A percentile compares a stretch with the other conserved stretches of the same genome.
Evolutionary conservation across 495 filamentous ascomycete genomes (phyloP).

Genomic region (Penicillium mononematosum): DNA sequence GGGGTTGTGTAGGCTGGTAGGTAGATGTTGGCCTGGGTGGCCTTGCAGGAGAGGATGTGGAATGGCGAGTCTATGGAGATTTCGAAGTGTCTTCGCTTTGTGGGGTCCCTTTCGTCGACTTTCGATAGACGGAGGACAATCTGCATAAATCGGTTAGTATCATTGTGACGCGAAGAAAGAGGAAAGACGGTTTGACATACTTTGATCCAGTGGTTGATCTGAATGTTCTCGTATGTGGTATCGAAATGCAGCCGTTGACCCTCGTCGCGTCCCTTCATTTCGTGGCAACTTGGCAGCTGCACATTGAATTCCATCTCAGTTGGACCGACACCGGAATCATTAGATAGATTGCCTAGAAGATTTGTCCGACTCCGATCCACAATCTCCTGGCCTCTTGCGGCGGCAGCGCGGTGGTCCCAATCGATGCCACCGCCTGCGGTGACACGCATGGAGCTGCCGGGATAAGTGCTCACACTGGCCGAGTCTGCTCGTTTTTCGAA

Average conservation of each 20-base stretch:
- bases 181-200: constrained; percentile 47
- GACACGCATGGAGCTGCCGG: constrained; percentile 75
- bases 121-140: constrained; percentile 96
- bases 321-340: constrained; percentile 68
- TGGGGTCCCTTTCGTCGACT: constrained; percentile 74
- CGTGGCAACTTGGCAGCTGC: constrained; percentile 87
- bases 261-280: constrained; percentile 77
- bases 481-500: constrained; percentile 90
- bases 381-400: constrained; percentile 58
- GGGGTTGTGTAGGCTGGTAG: constrained; percentile 80
- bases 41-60: constrained; percentile 90
- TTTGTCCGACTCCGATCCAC: constrained; percentile 60
- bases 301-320: constrained; percentile 98
- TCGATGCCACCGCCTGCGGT: constrained; percentile 77
- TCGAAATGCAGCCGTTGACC: constrained; percentile 78
- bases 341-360: constrained; percentile 74
- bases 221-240: constrained; percentile 93
- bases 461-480: constrained; percentile 71
- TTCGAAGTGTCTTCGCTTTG: constrained; percentile 89
- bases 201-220: constrained; percentile 99
- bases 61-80: constrained; percentile 99
- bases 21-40: constrained; percentile 85
- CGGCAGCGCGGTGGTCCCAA: constrained; percentile 59
- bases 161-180: not conserved
- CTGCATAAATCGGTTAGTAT: constrained; percentile 44